These are phyloP conservation scores for Nicotiana paniculata DNA, from an alignment of 257 asterid genomes.

Conservation along the genomic window DNA sequence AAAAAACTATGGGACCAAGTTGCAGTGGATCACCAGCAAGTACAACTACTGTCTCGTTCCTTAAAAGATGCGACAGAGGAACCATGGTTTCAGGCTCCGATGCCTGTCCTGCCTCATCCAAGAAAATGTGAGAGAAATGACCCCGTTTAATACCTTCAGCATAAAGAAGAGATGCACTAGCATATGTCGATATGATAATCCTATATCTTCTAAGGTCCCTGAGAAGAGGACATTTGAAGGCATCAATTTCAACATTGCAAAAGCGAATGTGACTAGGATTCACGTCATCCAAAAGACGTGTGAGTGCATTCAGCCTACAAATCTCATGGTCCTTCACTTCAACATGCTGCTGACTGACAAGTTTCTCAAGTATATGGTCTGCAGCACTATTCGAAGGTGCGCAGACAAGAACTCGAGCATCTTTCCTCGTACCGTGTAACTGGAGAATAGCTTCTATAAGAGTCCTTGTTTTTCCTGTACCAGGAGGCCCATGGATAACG, in stretches of 20 bases:
- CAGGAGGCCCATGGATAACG: conserved; percentile 93
- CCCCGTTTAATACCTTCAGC: conserved; percentile 62
- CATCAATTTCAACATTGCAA: conserved; percentile 49
- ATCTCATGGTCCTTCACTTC: conserved; percentile 35
- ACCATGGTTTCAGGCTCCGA: conserved; percentile 96
- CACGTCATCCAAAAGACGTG: conserved; percentile 72
- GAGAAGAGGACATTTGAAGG: conserved; percentile 52
- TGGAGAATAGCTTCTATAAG: conserved; percentile 82
- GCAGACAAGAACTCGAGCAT: conserved; percentile 59
- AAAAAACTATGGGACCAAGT: conserved; percentile 78
- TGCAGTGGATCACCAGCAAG: conserved; percentile 98
- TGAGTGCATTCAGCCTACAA: conserved; percentile 66
- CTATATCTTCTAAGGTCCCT: conserved; percentile 37
- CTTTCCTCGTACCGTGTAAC: conserved; percentile 27
- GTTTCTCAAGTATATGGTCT: conserved; percentile 72
- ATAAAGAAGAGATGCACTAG: conserved; percentile 58
- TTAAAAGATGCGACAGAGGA: conserved; percentile 62
- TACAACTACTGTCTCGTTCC: conserved; percentile 38
- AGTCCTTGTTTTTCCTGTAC: conserved; percentile 91
- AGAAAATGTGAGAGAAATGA: conserved; percentile 75
- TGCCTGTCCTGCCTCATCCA: conserved; percentile 99
- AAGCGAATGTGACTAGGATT: conserved; percentile 38
- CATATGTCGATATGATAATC: conserved; percentile 71
- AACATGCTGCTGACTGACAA: conserved; percentile 28
- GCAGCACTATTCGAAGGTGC: conserved; percentile 98